Conservation (phyloP, 306 rosid genomes). For the Lathyrus tuberosus region DNA sequence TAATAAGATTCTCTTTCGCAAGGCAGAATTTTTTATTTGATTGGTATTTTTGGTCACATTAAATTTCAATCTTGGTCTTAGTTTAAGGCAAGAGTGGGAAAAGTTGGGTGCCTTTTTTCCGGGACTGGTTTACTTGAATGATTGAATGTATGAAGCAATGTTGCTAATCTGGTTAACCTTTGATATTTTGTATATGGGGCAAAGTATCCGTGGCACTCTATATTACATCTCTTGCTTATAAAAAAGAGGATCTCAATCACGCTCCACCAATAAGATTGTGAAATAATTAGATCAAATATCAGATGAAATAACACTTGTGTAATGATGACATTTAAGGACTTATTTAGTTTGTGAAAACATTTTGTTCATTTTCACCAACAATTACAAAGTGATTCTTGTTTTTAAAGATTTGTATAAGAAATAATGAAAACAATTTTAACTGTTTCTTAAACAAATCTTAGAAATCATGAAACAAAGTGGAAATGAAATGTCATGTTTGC, state of each 20-base stretch:
- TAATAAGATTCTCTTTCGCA: neutral
- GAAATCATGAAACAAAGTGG: neutral
- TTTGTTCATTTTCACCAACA: neutral
- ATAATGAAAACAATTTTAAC: neutral
- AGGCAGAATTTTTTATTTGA: neutral
- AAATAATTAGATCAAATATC: constrained; percentile 25
- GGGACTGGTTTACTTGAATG: neutral
- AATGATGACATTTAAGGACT: constrained; percentile 11
- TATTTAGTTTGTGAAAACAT: neutral
- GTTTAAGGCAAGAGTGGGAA: neutral
- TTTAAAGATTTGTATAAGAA: constrained; percentile 1
- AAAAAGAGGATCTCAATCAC: constrained; percentile 7
- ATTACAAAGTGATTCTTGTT: constrained; percentile 1
- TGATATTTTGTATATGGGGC: neutral
- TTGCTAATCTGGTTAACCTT: constrained; percentile 1
- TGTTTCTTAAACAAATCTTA: neutral
- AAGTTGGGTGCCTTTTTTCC: neutral
- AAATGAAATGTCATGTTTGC: neutral
- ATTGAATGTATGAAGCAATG: neutral
- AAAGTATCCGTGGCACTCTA: neutral
- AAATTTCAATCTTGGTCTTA: constrained; percentile 5
- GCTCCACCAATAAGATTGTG: constrained; percentile 21
- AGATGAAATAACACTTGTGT: constrained; percentile 27
- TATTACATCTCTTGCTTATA: neutral
- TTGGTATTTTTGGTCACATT: neutral